phyloP scores from a whole-genome alignment of 2,329 filamentous ascomycete genomes.

The Arthroderma uncinatum region DNA sequence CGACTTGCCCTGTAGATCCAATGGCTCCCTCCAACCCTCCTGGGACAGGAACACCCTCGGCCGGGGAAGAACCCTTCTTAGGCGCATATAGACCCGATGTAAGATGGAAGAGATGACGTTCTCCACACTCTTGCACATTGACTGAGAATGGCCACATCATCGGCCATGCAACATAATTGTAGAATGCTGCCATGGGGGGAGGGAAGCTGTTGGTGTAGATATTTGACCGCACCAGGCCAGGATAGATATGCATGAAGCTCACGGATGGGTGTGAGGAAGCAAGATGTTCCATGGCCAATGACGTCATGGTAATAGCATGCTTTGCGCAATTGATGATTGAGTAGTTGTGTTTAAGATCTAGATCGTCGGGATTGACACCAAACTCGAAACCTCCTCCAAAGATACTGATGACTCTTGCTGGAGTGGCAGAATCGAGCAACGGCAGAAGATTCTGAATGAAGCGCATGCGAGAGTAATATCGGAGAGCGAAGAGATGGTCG shows the following conservation, averaged over 20 bases:
- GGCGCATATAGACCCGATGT: not conserved
- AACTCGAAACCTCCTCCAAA: slow-evolving; percentile 42
- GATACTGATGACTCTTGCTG: slow-evolving; percentile 44
- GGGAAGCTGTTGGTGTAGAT: slow-evolving; percentile 45
- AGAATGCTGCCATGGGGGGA: slow-evolving; percentile 21
- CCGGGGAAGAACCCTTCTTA: not conserved
- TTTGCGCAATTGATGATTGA: slow-evolving; percentile 17
- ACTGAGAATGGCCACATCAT: slow-evolving; percentile 16
- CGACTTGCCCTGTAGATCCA: not conserved
- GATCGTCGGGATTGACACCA: slow-evolving; percentile 36
- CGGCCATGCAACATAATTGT: slow-evolving; percentile 28
- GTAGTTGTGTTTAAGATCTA: slow-evolving; percentile 23
- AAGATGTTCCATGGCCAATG: slow-evolving; percentile 40
- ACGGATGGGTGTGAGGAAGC: slow-evolving; percentile 37
- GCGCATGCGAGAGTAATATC: slow-evolving; percentile 27
- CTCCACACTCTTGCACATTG: slow-evolving; percentile 20
- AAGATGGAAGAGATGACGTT: not conserved
- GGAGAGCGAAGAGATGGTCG: slow-evolving; percentile 22
- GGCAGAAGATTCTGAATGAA: slow-evolving; percentile 27
- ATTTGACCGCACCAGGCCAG: slow-evolving; percentile 28
- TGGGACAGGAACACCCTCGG: not conserved
- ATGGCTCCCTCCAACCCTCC: not conserved
- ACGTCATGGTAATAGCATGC: slow-evolving; percentile 42
- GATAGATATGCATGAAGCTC: slow-evolving; percentile 41
- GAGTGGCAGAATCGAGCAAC: slow-evolving; percentile 18